Evolutionary conservation across 345 rosid species (phyloP), one percentile per base, ranked within the genome.

Genomic region (Triadica sebifera): DNA sequence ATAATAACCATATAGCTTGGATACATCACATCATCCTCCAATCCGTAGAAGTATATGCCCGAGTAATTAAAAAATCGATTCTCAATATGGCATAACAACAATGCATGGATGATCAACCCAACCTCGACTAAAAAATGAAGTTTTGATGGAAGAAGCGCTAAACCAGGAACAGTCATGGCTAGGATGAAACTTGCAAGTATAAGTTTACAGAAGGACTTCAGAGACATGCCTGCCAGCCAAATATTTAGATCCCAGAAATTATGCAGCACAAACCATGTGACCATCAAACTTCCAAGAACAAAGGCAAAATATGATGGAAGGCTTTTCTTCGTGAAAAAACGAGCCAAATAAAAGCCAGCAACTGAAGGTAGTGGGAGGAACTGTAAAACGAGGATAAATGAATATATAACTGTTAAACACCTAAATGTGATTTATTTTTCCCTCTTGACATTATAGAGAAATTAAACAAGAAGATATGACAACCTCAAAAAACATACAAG

Each of bases 161-260:
- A 84, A 85, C 97, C 99, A 79, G 98, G 99, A 83, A 91, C 85
- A 77, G 85, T 84, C 89, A 96, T 85, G 82, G 96, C 93, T 68
- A 96, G 85, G 80, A 96, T 75, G 72, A 87, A 90, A 85, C 87
- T 89, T 19, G 91, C 92, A 64, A 96, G 89, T 61, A 93, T 84
- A 72, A 93, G 88, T 81, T 93, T 96, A 80, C 99, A 96, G 79
- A 96, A 96, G 51, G 92, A 87, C 76, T 87, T 96, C 46, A 96
- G 82, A 62, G 97, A 86, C 99, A 96, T 93, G 86, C 98, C 99
- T 25, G 96, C 96, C 90, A 96, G 72, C 99, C 99, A 93, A 77
- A 96, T 93, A 80, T 91, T 93, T 75, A 96, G 87, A 81, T 91
- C 97, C 99, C 99, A 96, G 89, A 88, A 96, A 80, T 93, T 96